Base-by-base conservation (phyloP, 129 eudicot genomes). In the Arctium minus region DNA sequence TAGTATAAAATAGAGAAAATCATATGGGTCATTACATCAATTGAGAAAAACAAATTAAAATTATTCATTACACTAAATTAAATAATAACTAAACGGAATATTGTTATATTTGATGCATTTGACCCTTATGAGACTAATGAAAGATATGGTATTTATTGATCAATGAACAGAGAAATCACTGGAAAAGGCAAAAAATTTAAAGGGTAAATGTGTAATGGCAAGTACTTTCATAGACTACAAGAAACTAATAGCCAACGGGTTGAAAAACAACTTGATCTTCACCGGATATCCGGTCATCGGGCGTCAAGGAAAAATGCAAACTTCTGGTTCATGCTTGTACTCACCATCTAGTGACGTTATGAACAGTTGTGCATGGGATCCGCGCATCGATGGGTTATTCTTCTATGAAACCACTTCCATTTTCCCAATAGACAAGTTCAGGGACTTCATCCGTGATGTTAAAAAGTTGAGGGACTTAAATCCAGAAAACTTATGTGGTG, bases 281-380 rank as follows among this genome's bases (percentile, higher is more conserved):
- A 92, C 91, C 0, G 88, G 89, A 27, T 94, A 94, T 76, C 97
- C 98, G 0, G 96, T 92, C 1, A 74, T 92, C 8, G 98, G 98
- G 5, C 90, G 75, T 13, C 98, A 94, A 80, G 81, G 87, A 1
- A 89, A 86, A 44, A 94, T 94, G 89, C 98, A 94, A 69, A 89
- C 98, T 2, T 94, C 98, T 0, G 98, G 98, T 42, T 94, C 98
- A 39, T 94, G 98, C 71, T 78, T 94, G 18, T 89, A 94, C 79
- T 88, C 98, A 0, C 68, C 97, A 35, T 46, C 91, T 17, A 46
- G 76, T 8, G 78, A 81, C 67, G 85, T 82, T 8, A 81, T 73
- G 12, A 70, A 15, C 29, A 53, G 96, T 2, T 94, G 98, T 36
- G 91, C 96, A 2, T 94, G 98, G 98, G 98, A 94, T 80, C 98